Conservation (phyloP, 495 filamentous ascomycete species). For the Penicillium verhagenii region DNA sequence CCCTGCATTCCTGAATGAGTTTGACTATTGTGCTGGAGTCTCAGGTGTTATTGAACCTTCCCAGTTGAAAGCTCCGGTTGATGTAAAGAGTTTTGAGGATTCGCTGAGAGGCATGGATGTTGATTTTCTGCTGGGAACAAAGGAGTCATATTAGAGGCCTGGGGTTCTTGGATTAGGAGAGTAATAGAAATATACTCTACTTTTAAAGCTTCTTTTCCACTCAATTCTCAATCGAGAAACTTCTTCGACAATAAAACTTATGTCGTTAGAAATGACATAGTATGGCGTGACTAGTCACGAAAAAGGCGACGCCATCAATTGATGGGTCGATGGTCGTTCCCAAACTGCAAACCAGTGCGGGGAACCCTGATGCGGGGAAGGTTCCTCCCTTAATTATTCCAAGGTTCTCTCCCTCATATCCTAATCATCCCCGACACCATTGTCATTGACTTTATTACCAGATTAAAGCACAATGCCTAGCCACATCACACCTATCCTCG, state of each 20-base stretch:
- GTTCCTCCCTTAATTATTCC: neutral
- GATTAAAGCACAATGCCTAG: constrained; percentile 1
- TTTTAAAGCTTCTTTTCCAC: too few relatives aligned
- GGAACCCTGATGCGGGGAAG: neutral
- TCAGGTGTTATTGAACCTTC: constrained; percentile 30
- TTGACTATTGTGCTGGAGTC: constrained; percentile 41
- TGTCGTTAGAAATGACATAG: too few relatives aligned
- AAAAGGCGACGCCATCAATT: too few relatives aligned
- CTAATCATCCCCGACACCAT: too few relatives aligned
- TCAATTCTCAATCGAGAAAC: too few relatives aligned
- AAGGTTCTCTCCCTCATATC: neutral
- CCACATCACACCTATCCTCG: constrained; percentile 9
- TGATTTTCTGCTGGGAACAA: neutral
- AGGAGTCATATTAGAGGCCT: neutral
- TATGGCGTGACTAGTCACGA: neutral
- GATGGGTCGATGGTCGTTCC: too few relatives aligned
- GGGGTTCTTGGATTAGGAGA: neutral
- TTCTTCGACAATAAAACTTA: too few relatives aligned
- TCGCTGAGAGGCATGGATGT: neutral
- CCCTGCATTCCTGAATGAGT: constrained; percentile 34
- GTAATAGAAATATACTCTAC: too few relatives aligned
- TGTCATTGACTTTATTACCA: neutral
- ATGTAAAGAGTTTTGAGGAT: constrained; percentile 1
- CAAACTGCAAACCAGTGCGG: neutral
- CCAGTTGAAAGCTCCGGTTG: constrained; percentile 24